Evolutionary conservation across 1,139 yeast genomes (phyloP), one percentile per base, ranked within the genome.

Genomic region (Eremothecium gossypii): DNA sequence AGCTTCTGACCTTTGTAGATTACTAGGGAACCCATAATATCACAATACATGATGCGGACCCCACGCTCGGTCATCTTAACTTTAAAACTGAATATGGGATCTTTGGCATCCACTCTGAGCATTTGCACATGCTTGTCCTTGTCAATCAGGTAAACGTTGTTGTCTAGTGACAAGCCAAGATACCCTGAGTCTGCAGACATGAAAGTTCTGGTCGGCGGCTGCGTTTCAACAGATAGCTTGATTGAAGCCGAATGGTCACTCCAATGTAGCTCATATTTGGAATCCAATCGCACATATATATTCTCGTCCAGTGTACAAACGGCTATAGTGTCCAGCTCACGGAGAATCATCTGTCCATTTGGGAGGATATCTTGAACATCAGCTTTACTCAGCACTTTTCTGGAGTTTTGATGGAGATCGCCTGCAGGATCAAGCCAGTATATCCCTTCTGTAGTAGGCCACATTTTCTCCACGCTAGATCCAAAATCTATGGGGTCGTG

Each of bases 361-460:
- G 35, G 12, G n/a, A 32, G 20, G 5, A 32, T 14, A 3, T 11
- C 12, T 32, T 4, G n/a, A 11, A 11, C 17, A 10, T 12, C 4
- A 11, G n/a, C 20, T 13, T 32, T 20, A 11, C n/a, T 13, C n/a
- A 11, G 3, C n/a, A 32, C 20, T 11, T n/a, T n/a, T 14, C 17
- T 20, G 31, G 13, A n/a, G 7, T 32, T 14, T 10, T 11, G 20
- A 7, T 11, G 8, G 5, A 32, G 20, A 13, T 13, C 17, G n/a
- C 20, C 20, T 13, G 35, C n/a, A 7, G 8, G 17, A 27, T 29
- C 36, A 5, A 13, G 10, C 46, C 43, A 43, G 27, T 27, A 43
- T 9, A 38, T 20, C 6, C 46, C 43, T 2, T 33, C 12, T 10
- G 29, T 11, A 7, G 43, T 37, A 8, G 32, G 12, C 46, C 46